Base-by-base conservation (phyloP, 495 filamentous ascomycete species). In the Xanthoparmelia taractica region DNA sequence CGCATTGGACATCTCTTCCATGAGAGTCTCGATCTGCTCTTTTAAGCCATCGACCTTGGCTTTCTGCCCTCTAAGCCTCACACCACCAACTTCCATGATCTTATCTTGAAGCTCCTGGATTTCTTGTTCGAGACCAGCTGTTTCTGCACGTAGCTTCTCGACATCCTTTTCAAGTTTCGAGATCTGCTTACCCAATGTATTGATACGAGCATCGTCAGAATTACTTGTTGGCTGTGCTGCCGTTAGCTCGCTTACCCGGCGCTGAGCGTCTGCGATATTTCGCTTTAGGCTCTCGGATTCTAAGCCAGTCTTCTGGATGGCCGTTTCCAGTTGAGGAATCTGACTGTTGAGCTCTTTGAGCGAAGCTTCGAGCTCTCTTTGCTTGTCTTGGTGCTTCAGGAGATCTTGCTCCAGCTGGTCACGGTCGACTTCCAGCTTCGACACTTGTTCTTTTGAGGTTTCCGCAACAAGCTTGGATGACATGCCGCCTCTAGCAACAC, bases 51-150 rank as follows among this genome's bases (percentile, higher is more conserved):
- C 94, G n/a, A 98, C 92, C 75, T 89, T 96, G 37, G 89, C 87
- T 68, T 94, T 93, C 71, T 97, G 93, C 31, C 86, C 83, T 54
- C 94, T 85, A 13, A 98, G 85, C 71, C 89, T 87, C 52, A 97
- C 92, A 76, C 94, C 94, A 64, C 94, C 94, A 60, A 95, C 86
- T 74, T 96, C 88, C 93, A 97, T 97, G 69, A 98, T 97, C 78
- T 94, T 95, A 78, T 90, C 87, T 73, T 97, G 92, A 25, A 98
- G 80, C 2, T 77, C 78, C 74, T 94, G 90, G 67, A 98, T 96
- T 73, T 96, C 94, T 45, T 87, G 85, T 68, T 98, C 95, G 27
- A 96, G 85, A 34, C 85, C 90, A 20, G 87, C 79, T 45, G 89
- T 96, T 72, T 97, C 90, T 27, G 80, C 76, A 60, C 87, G 87